Base-by-base conservation (phyloP, 2,329 filamentous ascomycete species). In the Fusarium sublunatum region DNA sequence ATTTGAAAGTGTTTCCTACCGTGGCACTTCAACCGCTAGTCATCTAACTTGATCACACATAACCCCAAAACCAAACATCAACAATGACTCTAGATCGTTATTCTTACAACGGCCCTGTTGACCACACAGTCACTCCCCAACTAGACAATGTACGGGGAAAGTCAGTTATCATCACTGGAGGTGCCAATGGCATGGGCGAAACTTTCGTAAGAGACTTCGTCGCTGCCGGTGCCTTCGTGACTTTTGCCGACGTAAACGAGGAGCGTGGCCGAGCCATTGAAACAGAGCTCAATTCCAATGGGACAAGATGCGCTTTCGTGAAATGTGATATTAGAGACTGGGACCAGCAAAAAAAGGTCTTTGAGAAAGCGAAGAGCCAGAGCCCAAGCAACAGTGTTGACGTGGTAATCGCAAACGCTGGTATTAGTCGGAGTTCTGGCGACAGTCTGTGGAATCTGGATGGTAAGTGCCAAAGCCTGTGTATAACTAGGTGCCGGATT, bases 111-210 rank as follows among this genome's bases (percentile, higher is more conserved):
- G 65, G 65, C 8, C 65, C 65, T 4, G 34, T 68, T 12, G 62
- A 68, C 47, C 60, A 67, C 32, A 68, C 62, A 5, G 6, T 40
- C 11, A 9, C 41, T 2, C 46, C 51, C 1, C 28, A 56, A 26
- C 50, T 59, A 7, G 47, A 68, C 0, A 40, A 59, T 5, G 29
- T 81, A 8, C 70, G 66, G 4, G 79, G 77, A 26, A 83, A 82
- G 61, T 79, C 77, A 1, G 79, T 81, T 24, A 74, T 83, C 22
- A 75, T 83, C 13, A 83, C 81, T 2, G 80, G 81, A n/a, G 81
- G 81, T 10, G 80, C 74, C 32, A 77, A 75, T 54, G 78, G 78
- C 22, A 77, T 80, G 54, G 78, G 77, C 7, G 74, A 78, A 57
- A 68, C 65, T 1, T 76, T 73, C 24, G 75, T 77, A 0, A 61